Evolutionary conservation across 2,329 filamentous ascomycete genomes (phyloP).

Genomic region (Talaromyces rugulosus): DNA sequence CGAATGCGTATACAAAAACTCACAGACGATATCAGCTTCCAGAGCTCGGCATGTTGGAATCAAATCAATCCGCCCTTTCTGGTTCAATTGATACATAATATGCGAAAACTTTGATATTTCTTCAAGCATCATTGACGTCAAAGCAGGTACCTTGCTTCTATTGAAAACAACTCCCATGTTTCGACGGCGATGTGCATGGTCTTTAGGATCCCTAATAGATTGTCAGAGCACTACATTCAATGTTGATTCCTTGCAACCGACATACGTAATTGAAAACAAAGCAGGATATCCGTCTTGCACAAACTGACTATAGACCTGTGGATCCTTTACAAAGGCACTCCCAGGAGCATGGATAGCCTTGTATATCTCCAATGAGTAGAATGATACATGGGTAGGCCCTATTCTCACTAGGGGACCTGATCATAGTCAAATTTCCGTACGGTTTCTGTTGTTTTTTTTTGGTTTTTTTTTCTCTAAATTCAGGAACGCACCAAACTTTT

Average conservation of each 20-base stretch:
- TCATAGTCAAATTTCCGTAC: neutral
- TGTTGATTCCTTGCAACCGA: neutral
- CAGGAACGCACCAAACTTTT: neutral
- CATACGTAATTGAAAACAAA: constrained; percentile 4
- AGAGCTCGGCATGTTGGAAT: constrained; percentile 1
- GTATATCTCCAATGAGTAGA: neutral
- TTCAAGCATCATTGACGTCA: neutral
- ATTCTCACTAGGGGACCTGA: neutral
- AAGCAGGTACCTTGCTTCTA: neutral
- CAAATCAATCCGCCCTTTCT: neutral
- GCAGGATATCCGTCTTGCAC: constrained; percentile 2
- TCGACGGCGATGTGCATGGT: constrained; percentile 2
- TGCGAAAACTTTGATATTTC: neutral
- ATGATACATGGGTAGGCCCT: neutral
- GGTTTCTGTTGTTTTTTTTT: too few relatives aligned
- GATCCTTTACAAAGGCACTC: constrained; percentile 5
- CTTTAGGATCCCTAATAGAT: neutral
- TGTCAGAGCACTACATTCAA: neutral
- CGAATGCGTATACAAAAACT: neutral
- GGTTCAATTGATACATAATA: neutral
- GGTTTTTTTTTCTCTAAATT: too few relatives aligned
- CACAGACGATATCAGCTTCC: constrained; percentile 5
- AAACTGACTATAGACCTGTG: neutral
- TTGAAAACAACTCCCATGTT: constrained; percentile 3
- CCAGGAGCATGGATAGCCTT: neutral